Evolutionary conservation across 2,329 filamentous ascomycete species (phyloP).

Genomic region (Akanthomyces muscarius): DNA sequence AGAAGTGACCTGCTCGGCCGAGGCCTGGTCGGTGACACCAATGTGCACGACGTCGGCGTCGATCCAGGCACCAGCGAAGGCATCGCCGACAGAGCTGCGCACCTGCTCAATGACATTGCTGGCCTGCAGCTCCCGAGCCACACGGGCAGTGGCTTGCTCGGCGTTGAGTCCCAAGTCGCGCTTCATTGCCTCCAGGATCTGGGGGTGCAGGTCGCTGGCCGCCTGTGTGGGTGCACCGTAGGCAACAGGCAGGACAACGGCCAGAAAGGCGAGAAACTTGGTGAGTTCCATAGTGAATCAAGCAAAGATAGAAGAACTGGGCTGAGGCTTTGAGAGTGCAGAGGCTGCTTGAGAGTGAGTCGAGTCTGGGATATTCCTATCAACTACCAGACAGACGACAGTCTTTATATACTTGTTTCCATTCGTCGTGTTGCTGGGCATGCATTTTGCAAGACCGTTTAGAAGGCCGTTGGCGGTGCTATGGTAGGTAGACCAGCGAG

Average conservation of each 20-base stretch:
- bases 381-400: not conserved
- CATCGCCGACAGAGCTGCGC: conserved; percentile 28
- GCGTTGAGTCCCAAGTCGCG: conserved; percentile 38
- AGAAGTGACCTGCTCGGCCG: conserved; percentile 32
- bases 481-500: not conserved
- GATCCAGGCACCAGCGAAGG: conserved; percentile 38
- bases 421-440: too few relatives aligned
- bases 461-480: not conserved
- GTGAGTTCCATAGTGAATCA: conserved; percentile 33
- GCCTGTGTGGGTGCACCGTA: conserved; percentile 36
- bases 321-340: not conserved
- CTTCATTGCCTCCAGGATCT: conserved; percentile 41
- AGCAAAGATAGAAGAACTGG: not conserved
- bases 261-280: conserved; percentile 35
- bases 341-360: not conserved
- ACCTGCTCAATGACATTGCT: conserved; percentile 36
- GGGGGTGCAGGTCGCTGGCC: conserved; percentile 34
- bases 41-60: conserved; percentile 34
- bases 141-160: conserved; percentile 35
- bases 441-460: not conserved
- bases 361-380: not conserved
- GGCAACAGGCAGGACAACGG: conserved; percentile 36
- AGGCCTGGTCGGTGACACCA: conserved; percentile 34
- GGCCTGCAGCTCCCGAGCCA: conserved; percentile 34
- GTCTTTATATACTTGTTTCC: not conserved